Conservation (phyloP, 2,329 filamentous ascomycete species). For the Exserohilum rostratum region DNA sequence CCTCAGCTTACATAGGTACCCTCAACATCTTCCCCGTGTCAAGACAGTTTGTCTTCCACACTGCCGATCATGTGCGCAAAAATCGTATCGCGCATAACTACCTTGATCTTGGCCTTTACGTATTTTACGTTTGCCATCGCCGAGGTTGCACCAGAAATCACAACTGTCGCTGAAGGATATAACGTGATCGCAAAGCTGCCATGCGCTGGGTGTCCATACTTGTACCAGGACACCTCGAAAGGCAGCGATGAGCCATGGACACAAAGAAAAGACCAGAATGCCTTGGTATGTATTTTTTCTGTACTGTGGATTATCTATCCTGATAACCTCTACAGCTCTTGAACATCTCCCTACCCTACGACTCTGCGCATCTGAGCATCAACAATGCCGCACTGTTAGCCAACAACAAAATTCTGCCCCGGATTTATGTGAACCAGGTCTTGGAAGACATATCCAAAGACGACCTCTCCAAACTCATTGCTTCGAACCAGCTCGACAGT, state of each 20-base stretch:
- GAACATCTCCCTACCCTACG: slow-evolving; percentile 40
- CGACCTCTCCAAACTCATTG: slow-evolving; percentile 22
- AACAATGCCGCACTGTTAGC: slow-evolving; percentile 35
- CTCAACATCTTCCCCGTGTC: slow-evolving; percentile 14
- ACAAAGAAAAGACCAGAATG: slow-evolving; percentile 34
- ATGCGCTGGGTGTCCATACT: slow-evolving; percentile 41
- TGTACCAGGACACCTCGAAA: slow-evolving; percentile 38
- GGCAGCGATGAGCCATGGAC: slow-evolving; percentile 34
- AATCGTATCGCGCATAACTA: slow-evolving; percentile 25
- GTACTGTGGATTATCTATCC: background rate
- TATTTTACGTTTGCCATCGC: slow-evolving; percentile 13
- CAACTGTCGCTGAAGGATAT: slow-evolving; percentile 38
- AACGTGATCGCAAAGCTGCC: slow-evolving; percentile 42
- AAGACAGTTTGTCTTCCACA: slow-evolving; percentile 1
- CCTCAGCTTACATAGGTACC: slow-evolving; percentile 9
- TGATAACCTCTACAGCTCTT: slow-evolving; percentile 25
- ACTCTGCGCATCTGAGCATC: slow-evolving; percentile 30
- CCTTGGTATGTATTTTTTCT: slow-evolving; percentile 22
- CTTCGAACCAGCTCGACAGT: slow-evolving; percentile 30
- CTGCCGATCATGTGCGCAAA: background rate
- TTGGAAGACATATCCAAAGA: slow-evolving; percentile 24
- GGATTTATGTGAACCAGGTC: slow-evolving; percentile 40
- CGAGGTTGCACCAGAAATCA: slow-evolving; percentile 39
- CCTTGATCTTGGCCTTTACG: slow-evolving; percentile 2
- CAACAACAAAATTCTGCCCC: slow-evolving; percentile 23